Conservation (phyloP, 108 stramenopile species). For the Skeletonema marinoi region DNA sequence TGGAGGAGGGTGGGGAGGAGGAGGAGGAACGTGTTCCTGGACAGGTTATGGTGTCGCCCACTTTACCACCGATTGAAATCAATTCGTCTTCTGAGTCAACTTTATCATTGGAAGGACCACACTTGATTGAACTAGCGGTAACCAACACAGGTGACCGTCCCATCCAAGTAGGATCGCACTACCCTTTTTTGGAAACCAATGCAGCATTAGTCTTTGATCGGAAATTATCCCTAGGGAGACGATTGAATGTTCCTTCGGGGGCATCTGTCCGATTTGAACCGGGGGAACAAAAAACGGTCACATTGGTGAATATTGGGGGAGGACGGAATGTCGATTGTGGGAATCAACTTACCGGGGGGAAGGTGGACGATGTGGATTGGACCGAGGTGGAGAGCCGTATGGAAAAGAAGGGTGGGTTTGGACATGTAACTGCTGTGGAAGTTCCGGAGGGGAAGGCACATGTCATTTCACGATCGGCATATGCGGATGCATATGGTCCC, state of each 20-base stretch:
- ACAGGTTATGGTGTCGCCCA: constrained; percentile 51
- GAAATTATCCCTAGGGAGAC: constrained; percentile 76
- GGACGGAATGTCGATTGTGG: constrained; percentile 51
- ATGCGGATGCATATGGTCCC: constrained; percentile 87
- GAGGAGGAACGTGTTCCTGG: constrained; percentile 34
- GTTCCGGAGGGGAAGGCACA: constrained; percentile 39
- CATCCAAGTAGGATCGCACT: constrained; percentile 94
- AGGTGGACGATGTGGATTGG: constrained; percentile 21
- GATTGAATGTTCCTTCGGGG: constrained; percentile 93
- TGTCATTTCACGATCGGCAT: constrained; percentile 42
- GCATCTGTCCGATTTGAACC: constrained; percentile 97
- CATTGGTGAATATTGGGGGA: constrained; percentile 89
- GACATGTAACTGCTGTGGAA: constrained; percentile 7
- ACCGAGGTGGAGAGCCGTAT: constrained; percentile 40
- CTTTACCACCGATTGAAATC: constrained; percentile 67
- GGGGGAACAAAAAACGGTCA: constrained; percentile 93
- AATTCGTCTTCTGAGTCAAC: constrained; percentile 42
- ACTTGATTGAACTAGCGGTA: constrained; percentile 82
- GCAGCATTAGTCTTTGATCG: constrained; percentile 90
- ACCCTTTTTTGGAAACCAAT: constrained; percentile 93
- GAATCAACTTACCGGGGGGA: constrained; percentile 50
- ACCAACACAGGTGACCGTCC: constrained; percentile 97
- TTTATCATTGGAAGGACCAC: constrained; percentile 2
- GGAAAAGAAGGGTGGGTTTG: constrained; percentile 24
- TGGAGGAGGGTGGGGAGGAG: constrained; percentile 2